Evolutionary conservation across 2,329 filamentous ascomycete genomes (phyloP).

Genomic region (Alternaria solani): DNA sequence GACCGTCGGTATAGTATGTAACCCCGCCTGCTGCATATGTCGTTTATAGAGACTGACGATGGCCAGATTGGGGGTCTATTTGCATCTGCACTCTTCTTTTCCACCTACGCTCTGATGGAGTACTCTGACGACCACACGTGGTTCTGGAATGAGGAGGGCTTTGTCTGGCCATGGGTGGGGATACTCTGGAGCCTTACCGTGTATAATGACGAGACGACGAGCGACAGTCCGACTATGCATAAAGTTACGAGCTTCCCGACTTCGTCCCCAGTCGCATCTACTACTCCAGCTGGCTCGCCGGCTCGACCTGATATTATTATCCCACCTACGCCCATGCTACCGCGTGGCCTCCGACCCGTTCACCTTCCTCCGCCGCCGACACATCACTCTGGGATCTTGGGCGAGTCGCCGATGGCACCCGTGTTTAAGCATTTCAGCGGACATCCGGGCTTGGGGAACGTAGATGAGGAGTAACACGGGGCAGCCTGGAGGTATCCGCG

Average conservation of each 20-base stretch:
- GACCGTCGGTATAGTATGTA: constrained; percentile 1
- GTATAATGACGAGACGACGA: constrained; percentile 2
- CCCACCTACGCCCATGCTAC: constrained; percentile 8
- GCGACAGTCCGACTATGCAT: not conserved
- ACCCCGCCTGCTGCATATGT: not conserved
- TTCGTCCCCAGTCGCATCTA: not conserved
- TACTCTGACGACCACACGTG: constrained; percentile 10
- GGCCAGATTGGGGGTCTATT: constrained; percentile 1
- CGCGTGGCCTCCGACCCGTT: not conserved
- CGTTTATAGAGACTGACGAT: not conserved
- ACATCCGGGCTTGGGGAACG: no score
- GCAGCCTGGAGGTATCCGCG: not conserved
- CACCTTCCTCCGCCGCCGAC: not conserved
- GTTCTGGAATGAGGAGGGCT: constrained; percentile 16
- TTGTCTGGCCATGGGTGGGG: constrained; percentile 15
- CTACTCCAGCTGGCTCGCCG: not conserved
- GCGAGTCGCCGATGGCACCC: constrained; percentile 8
- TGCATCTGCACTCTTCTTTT: not conserved
- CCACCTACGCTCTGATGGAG: constrained; percentile 6
- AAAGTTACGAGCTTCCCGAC: not conserved
- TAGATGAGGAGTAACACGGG: not conserved
- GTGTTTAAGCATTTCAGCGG: not conserved
- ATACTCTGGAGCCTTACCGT: constrained; percentile 8
- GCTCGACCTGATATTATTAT: not conserved
- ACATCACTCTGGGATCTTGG: constrained; percentile 13